Evolutionary conservation across 2,329 filamentous ascomycete genomes (phyloP).

Genomic region (Cryphonectria radicalis): DNA sequence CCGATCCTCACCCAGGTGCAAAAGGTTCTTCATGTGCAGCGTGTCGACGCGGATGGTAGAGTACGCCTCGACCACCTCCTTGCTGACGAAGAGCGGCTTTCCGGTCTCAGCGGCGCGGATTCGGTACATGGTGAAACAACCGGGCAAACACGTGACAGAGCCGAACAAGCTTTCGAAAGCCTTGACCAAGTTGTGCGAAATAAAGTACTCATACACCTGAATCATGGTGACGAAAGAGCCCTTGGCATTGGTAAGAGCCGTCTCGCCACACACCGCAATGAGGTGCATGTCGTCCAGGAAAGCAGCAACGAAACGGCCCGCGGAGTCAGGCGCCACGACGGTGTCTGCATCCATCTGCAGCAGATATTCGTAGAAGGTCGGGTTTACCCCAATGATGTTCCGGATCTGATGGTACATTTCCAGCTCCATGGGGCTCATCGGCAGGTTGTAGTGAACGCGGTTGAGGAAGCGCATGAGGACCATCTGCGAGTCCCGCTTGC

Average conservation of each 20-base stretch:
- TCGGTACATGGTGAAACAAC: slow-evolving; percentile 99
- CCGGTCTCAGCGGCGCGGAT: slow-evolving; percentile 92
- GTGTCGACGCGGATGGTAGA: slow-evolving; percentile 95
- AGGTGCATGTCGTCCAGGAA: slow-evolving; percentile 91
- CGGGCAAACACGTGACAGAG: slow-evolving; percentile 94
- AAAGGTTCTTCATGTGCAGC: slow-evolving; percentile 96
- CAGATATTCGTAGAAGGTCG: slow-evolving; percentile 96
- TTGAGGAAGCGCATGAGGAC: slow-evolving; percentile 98
- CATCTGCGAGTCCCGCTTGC: slow-evolving; percentile 99
- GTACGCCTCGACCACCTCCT: slow-evolving; percentile 86
- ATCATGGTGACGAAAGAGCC: slow-evolving; percentile 97
- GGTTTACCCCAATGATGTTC: slow-evolving; percentile 98
- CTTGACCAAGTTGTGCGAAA: slow-evolving; percentile 95
- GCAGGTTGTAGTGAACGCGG: slow-evolving; percentile 94
- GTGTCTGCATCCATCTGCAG: slow-evolving; percentile 98
- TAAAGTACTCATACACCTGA: slow-evolving; percentile 99
- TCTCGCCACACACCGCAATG: slow-evolving; percentile 96
- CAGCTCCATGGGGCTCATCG: slow-evolving; percentile 95
- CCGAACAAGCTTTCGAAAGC: slow-evolving; percentile 97
- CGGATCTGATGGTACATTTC: slow-evolving; percentile 99
- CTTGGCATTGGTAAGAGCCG: slow-evolving; percentile 89
- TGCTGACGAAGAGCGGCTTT: slow-evolving; percentile 94
- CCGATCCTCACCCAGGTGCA: slow-evolving; percentile 96
- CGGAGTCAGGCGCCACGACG: slow-evolving; percentile 85
- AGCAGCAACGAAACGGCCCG: slow-evolving; percentile 86